Evolutionary conservation across 306 rosid species (phyloP).

Genomic region (Albizia julibrissin): DNA sequence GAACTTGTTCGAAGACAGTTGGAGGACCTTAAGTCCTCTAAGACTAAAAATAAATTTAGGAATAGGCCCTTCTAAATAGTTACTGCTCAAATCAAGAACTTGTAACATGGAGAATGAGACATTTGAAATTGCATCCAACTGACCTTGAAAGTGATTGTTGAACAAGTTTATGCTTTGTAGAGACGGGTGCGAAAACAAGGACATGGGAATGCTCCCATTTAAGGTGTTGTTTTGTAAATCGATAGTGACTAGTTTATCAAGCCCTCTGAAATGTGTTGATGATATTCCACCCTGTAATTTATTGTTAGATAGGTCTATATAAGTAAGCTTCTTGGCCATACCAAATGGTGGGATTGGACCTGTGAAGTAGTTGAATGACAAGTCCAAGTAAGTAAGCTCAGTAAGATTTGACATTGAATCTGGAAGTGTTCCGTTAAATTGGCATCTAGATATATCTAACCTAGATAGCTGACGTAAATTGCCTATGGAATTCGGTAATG

Average conservation of each 20-base stretch:
- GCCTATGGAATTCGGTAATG: neutral
- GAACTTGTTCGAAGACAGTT: conserved; percentile 50
- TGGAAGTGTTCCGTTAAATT: conserved; percentile 12
- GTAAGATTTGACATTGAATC: neutral
- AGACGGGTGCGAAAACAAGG: neutral
- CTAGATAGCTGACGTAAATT: neutral
- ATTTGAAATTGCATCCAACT: neutral
- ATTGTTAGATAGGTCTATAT: conserved; percentile 11
- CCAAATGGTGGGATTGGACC: conserved; percentile 29
- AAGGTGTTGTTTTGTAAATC: neutral
- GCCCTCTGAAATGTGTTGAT: neutral
- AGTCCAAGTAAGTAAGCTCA: neutral
- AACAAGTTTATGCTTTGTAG: neutral
- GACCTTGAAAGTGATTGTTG: conserved; percentile 21
- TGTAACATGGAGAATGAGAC: conserved; percentile 19
- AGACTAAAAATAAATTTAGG: conserved; percentile 34
- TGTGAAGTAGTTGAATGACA: neutral
- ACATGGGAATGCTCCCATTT: conserved; percentile 9
- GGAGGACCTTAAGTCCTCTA: conserved; percentile 6
- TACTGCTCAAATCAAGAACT: conserved; percentile 45
- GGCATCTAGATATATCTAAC: neutral
- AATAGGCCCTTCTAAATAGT: conserved; percentile 46
- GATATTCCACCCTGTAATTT: neutral
- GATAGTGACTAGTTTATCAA: neutral
- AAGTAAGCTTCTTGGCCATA: neutral